Evolutionary conservation across 139 green algal species (phyloP).

Genomic region (Haematococcus sp.): DNA sequence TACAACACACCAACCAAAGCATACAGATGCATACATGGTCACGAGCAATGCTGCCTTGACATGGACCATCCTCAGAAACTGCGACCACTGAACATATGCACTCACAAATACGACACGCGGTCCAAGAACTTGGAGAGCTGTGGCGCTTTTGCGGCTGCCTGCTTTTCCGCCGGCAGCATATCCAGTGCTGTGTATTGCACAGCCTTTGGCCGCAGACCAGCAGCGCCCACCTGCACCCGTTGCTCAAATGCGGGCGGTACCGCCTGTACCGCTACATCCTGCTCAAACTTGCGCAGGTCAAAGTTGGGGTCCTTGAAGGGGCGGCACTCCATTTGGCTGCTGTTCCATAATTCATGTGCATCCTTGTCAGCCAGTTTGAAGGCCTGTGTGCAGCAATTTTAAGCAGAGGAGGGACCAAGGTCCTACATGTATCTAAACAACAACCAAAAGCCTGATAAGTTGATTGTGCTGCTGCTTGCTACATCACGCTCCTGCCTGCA

Average conservation of each 20-base stretch:
- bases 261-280: slow-evolving; percentile 59
- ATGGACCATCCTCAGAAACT: too few relatives aligned
- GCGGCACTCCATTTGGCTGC: slow-evolving; percentile 64
- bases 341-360: slow-evolving; percentile 75
- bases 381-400: too few relatives aligned
- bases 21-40: not conserved
- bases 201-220: not conserved
- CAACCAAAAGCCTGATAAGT: too few relatives aligned
- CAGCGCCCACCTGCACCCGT: not conserved
- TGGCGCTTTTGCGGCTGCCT: slow-evolving; percentile 15
- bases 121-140: slow-evolving; percentile 48
- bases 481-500: too few relatives aligned
- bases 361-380: slow-evolving; percentile 66
- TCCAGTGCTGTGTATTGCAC: slow-evolving; percentile 35
- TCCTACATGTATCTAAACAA: too few relatives aligned
- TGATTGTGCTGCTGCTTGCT: too few relatives aligned
- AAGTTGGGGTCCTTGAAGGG: slow-evolving; percentile 78
- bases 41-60: too few relatives aligned
- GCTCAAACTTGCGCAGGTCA: slow-evolving; percentile 51
- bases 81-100: not conserved
- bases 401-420: too few relatives aligned
- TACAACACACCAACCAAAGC: not conserved
- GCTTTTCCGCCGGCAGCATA: slow-evolving; percentile 28
- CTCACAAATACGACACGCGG: slow-evolving; percentile 33
- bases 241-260: slow-evolving; percentile 11